phyloP scores from a whole-genome alignment of 2,329 filamentous ascomycete species.

The Teratosphaeria destructans region DNA sequence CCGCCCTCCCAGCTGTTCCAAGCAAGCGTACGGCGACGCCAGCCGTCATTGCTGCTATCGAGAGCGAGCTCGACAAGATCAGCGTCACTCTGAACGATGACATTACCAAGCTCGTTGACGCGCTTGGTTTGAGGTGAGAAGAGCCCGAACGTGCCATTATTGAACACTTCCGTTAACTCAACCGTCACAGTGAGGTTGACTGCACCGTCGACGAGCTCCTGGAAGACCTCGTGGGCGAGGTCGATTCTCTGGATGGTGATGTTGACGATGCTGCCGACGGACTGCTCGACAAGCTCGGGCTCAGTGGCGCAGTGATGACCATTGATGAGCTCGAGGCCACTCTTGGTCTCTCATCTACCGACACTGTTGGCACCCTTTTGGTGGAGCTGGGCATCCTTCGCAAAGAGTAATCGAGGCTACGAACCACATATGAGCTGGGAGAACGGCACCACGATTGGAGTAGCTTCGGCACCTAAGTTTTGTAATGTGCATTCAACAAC shows the following conservation, averaged over 20 bases:
- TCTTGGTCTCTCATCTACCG: too few species aligned
- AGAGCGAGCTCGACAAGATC: neutral
- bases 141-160: neutral
- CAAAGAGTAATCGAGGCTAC: too few species aligned
- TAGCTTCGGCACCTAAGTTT: too few species aligned
- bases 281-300: neutral
- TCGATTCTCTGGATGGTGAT: neutral
- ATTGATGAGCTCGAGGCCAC: neutral
- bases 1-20: neutral
- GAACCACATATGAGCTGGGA: too few species aligned
- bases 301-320: neutral
- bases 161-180: neutral
- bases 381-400: too few species aligned
- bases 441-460: too few species aligned
- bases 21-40: neutral
- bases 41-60: neutral
- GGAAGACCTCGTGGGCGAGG: neutral
- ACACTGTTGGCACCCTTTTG: too few species aligned
- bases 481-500: too few species aligned
- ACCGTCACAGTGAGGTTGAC: neutral
- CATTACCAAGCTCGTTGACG: neutral
- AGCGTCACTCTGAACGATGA: neutral
- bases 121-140: neutral
- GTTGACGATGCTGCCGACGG: neutral
- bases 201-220: neutral